Base-by-base conservation (phyloP, 495 filamentous ascomycete species). In the Xylaria telfairii region DNA sequence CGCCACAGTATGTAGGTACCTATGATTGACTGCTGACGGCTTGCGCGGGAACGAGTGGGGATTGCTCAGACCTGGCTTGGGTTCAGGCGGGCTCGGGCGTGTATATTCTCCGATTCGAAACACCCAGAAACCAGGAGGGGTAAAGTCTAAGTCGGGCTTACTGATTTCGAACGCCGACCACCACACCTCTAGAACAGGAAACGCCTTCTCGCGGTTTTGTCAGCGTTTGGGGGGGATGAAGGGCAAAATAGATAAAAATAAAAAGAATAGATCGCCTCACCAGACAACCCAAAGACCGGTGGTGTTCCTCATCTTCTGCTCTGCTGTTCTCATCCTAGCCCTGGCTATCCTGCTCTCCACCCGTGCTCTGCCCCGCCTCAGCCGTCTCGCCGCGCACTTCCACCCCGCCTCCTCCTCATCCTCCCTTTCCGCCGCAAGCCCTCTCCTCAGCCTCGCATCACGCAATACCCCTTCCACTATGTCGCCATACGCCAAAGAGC, bases 401-500 rank as follows among this genome's bases (percentile, higher is more conserved):
- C 65, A 67, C 62, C 65, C 53, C 49, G 42, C 19, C 57, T 76
- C 75, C 49, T 51, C 19, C 57, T 76, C 75, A 64, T 61, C 77
- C 13, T 49, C 77, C 42, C 51, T 61, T 34, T 39, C 39, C 39
- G 44, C 5, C 37, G 6, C 44, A 15, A 70, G 68, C 34, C 24
- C 15, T 17, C 61, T 63, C 46, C 6, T 53, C 71, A 53, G 54
- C 59, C 34, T 46, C 46, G 32, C 71, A 71, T 39, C 72, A 73
- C 44, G 70, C 69, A 68, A 63, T 72, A 73, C 51, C 53, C 46
- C 32, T 32, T 34, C 60, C 44, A 75, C 64, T 47, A 82, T 82
- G 78, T 74, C 73, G 67, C 78, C 83, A 74, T 97, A 97, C 86
- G 83, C 88, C 70, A 88, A 90, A 71, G 95, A 98, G 84, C 91